Evolutionary conservation across 2,329 filamentous ascomycete genomes (phyloP).

Genomic region (Aspergillus sp.): DNA sequence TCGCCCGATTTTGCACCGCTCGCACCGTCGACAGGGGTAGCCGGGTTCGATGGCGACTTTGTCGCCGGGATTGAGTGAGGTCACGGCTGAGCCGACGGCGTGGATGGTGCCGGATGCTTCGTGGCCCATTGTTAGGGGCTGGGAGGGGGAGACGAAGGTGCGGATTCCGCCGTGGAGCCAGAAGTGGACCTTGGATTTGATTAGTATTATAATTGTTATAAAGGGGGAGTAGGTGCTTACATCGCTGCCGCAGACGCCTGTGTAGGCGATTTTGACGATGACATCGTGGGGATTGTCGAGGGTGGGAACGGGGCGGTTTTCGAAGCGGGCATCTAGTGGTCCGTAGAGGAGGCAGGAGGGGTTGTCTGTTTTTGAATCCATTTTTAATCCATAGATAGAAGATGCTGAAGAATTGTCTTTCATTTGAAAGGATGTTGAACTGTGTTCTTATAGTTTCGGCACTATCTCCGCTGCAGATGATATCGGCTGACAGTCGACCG

Average conservation of each 20-base stretch:
- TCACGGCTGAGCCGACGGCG: constrained; percentile 23
- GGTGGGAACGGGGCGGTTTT: constrained; percentile 34
- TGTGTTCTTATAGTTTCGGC: no score
- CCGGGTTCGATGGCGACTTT: constrained; percentile 35
- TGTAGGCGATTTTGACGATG: constrained; percentile 40
- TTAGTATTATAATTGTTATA: not conserved
- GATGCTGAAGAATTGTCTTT: not conserved
- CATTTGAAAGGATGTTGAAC: no score
- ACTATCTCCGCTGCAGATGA: no score
- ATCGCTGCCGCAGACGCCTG: constrained; percentile 43
- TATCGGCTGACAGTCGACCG: no score
- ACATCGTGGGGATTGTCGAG: constrained; percentile 35
- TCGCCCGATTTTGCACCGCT: constrained; percentile 30
- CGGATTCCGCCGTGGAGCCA: constrained; percentile 36
- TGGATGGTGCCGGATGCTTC: constrained; percentile 30
- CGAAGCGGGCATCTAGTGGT: constrained; percentile 30
- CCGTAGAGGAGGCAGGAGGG: constrained; percentile 40
- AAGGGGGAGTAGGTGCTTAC: constrained; percentile 11
- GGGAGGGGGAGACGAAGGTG: constrained; percentile 18
- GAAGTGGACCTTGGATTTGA: constrained; percentile 29
- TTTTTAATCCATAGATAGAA: not conserved
- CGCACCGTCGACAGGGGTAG: constrained; percentile 31
- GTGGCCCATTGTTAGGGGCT: constrained; percentile 30
- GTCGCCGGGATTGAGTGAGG: constrained; percentile 24
- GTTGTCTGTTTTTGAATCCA: constrained; percentile 22